A percentile compares a stretch with the other conserved stretches of the same genome.
Evolutionary conservation across 1,284 basidiomycete genomes (phyloP).

Genomic region (Ceratorhiza oryzae-sativae): DNA sequence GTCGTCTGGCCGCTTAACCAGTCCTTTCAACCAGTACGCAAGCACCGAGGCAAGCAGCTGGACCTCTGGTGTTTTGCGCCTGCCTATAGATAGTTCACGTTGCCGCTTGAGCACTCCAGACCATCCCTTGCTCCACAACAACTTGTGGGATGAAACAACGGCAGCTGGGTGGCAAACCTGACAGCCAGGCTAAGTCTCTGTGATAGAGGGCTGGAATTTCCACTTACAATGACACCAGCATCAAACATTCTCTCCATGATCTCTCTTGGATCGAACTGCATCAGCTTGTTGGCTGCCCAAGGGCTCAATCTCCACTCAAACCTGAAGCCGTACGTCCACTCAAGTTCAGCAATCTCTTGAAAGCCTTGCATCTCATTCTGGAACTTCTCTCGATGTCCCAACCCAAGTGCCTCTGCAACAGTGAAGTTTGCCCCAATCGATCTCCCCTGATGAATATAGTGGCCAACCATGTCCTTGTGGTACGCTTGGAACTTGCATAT

Average conservation of each 20-base stretch:
- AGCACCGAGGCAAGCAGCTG: neutral
- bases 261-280: neutral
- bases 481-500: neutral
- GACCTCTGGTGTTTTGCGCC: neutral
- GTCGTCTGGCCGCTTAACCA: constrained; percentile 13
- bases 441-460: neutral
- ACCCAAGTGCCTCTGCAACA: neutral
- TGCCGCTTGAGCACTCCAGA: neutral
- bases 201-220: neutral
- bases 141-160: neutral
- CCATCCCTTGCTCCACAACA: neutral
- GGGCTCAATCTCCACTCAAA: neutral
- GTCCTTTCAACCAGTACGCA: neutral
- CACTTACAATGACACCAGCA: neutral
- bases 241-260: neutral
- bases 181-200: too few relatives aligned
- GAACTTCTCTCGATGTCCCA: neutral
- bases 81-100: neutral
- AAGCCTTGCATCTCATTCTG: neutral
- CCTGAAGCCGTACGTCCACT: neutral
- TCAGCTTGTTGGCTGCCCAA: neutral
- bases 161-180: constrained; percentile 4
- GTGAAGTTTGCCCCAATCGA: neutral
- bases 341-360: too few relatives aligned
- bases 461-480: neutral